Conservation (phyloP, 176 grass and related monocot genomes). For the Rhynchospora breviuscula region DNA sequence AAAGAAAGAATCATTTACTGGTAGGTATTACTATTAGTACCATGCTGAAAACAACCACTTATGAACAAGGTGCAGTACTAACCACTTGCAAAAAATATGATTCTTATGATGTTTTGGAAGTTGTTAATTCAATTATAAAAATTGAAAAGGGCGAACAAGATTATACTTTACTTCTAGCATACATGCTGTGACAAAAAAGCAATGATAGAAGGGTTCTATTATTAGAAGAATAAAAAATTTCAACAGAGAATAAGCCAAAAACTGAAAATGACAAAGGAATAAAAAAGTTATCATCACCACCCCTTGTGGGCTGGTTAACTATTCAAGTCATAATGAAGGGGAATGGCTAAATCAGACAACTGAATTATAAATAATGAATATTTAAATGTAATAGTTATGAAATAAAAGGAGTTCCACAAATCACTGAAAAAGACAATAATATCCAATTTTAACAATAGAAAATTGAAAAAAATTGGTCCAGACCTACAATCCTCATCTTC, state of each 20-base stretch:
- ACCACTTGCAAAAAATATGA: not conserved
- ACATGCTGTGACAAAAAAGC: constrained; percentile 15
- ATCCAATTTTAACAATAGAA: not conserved
- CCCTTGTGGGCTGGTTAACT: not conserved
- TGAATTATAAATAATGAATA: not conserved
- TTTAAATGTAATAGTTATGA: not conserved
- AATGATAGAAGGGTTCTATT: constrained; percentile 17
- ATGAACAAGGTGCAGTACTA: not conserved
- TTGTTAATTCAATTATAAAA: not conserved
- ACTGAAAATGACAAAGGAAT: constrained; percentile 7
- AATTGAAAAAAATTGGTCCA: not conserved
- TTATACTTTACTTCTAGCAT: not conserved
- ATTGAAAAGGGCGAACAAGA: not conserved
- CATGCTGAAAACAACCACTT: not conserved
- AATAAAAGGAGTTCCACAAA: not conserved
- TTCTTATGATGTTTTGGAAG: not conserved
- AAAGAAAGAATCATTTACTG: not conserved
- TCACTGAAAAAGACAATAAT: not conserved
- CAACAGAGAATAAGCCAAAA: constrained; percentile 4
- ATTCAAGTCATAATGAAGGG: not conserved
- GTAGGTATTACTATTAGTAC: not conserved
- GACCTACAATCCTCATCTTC: not conserved
- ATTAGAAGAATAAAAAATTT: constrained; percentile 23
- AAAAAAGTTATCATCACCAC: constrained; percentile 4
- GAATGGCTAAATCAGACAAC: not conserved